Percentiles rank a stretch among this genome's conserved stretches.
Conservation (phyloP, 768 basidiomycete species). For the Nevesoporus exiguus region DNA sequence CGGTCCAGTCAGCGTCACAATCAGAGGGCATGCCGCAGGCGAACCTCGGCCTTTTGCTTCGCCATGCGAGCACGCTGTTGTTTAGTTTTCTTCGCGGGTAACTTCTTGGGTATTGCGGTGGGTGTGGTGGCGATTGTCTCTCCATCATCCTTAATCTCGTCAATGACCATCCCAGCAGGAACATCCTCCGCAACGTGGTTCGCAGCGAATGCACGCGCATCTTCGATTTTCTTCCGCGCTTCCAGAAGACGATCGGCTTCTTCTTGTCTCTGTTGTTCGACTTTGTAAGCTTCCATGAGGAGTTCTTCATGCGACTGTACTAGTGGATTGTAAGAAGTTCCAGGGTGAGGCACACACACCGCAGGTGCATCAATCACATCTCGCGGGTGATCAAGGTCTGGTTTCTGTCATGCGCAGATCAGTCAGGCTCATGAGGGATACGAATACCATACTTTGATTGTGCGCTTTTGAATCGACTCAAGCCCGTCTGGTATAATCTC, state of each 20-base stretch:
- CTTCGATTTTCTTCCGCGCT: conserved; percentile 53
- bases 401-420: conserved; percentile 39
- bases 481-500: conserved; percentile 42
- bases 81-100: conserved; percentile 51
- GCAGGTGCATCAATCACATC: conserved; percentile 60
- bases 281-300: conserved; percentile 59
- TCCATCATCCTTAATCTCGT: conserved; percentile 41
- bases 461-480: conserved; percentile 35
- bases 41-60: conserved; percentile 60
- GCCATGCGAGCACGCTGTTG: conserved; percentile 69
- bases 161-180: conserved; percentile 65
- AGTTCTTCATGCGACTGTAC: conserved; percentile 69
- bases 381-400: conserved; percentile 44
- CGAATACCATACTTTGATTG: conserved; percentile 49
- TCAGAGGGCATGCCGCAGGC: conserved; percentile 8
- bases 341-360: conserved; percentile 69
- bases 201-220: conserved; percentile 37
- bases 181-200: conserved; percentile 35
- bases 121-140: conserved; percentile 34
- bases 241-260: conserved; percentile 52
- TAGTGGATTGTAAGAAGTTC: conserved; percentile 88
- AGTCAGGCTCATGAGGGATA: not conserved
- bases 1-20: not conserved
- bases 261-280: conserved; percentile 56
- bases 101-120: conserved; percentile 36